A percentile compares a stretch with the other conserved stretches of the same genome.
phyloP scores from a whole-genome alignment of 1,284 basidiomycete species.

The Pyrrhoderma lamaoense region DNA sequence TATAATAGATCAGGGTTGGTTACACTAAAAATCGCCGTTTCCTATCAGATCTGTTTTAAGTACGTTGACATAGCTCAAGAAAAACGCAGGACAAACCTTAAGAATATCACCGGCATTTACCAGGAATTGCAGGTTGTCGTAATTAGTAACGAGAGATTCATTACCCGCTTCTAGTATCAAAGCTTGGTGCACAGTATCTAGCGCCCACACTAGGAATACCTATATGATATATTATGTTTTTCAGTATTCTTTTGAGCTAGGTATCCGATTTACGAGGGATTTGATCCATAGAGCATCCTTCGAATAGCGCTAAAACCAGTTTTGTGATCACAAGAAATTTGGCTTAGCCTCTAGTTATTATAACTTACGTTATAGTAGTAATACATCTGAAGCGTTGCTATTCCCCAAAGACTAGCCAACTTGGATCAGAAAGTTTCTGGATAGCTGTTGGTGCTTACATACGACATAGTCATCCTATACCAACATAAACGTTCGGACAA shows the following conservation, averaged over 20 bases:
- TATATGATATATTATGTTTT: neutral
- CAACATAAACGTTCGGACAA: too few species aligned
- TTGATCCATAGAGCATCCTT: constrained; percentile 14
- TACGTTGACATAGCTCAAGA: neutral
- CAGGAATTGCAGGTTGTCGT: constrained; percentile 9
- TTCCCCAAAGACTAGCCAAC: constrained; percentile 2
- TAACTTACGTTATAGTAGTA: constrained; percentile 15
- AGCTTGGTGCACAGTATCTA: constrained; percentile 17
- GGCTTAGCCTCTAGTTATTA: neutral
- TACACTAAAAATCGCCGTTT: constrained; percentile 9
- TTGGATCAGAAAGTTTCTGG: too few species aligned
- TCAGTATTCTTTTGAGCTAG: neutral
- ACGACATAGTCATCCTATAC: too few species aligned
- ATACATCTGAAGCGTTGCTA: constrained; percentile 5
- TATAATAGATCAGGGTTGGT: neutral
- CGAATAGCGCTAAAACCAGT: constrained; percentile 4
- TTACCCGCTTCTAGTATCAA: constrained; percentile 17
- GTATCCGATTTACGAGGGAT: constrained; percentile 2
- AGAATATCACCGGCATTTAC: constrained; percentile 6
- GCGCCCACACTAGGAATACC: constrained; percentile 10
- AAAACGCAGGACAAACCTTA: constrained; percentile 4
- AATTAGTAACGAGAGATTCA: constrained; percentile 16
- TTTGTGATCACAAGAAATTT: neutral
- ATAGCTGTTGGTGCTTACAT: too few species aligned
- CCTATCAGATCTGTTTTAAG: neutral